A percentile compares a stretch with the other conserved stretches of the same genome.
Conservation (phyloP, 2,329 filamentous ascomycete species). For the Fusarium marasasianum region DNA sequence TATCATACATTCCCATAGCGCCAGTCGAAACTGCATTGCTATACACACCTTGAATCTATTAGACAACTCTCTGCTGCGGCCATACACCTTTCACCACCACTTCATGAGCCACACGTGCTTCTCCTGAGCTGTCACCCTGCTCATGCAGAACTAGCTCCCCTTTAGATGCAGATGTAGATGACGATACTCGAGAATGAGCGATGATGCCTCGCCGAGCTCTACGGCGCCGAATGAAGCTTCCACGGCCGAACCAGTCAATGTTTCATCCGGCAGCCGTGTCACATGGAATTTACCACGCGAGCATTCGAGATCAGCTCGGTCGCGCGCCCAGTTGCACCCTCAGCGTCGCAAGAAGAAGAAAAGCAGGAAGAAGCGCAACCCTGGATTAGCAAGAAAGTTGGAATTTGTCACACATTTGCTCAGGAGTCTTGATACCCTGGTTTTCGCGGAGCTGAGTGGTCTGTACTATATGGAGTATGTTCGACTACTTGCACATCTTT, state of each 20-base stretch:
- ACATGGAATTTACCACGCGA: slow-evolving; percentile 28
- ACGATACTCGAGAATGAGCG: slow-evolving; percentile 59
- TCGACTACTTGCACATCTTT: neutral
- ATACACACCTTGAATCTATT: neutral
- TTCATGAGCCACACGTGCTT: slow-evolving; percentile 41
- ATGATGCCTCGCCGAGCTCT: slow-evolving; percentile 58
- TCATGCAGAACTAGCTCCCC: slow-evolving; percentile 44
- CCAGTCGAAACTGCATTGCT: slow-evolving; percentile 1
- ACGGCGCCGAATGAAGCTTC: slow-evolving; percentile 47
- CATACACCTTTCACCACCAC: slow-evolving; percentile 3
- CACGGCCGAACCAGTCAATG: slow-evolving; percentile 20
- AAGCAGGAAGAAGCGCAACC: slow-evolving; percentile 50
- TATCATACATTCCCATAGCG: slow-evolving; percentile 14
- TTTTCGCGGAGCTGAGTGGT: slow-evolving; percentile 71
- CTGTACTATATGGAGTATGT: slow-evolving; percentile 77
- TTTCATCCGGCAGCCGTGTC: slow-evolving; percentile 28
- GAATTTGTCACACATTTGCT: slow-evolving; percentile 69
- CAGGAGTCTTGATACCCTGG: slow-evolving; percentile 68
- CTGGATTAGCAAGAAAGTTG: slow-evolving; percentile 64
- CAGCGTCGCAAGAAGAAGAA: slow-evolving; percentile 51
- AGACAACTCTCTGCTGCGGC: neutral
- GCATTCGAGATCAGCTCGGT: slow-evolving; percentile 18
- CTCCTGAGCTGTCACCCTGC: slow-evolving; percentile 42
- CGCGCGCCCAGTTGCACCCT: slow-evolving; percentile 41
- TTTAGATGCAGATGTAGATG: slow-evolving; percentile 43